Evolutionary conservation across 2,329 filamentous ascomycete species (phyloP).

Genomic region (Colletotrichum sp.): DNA sequence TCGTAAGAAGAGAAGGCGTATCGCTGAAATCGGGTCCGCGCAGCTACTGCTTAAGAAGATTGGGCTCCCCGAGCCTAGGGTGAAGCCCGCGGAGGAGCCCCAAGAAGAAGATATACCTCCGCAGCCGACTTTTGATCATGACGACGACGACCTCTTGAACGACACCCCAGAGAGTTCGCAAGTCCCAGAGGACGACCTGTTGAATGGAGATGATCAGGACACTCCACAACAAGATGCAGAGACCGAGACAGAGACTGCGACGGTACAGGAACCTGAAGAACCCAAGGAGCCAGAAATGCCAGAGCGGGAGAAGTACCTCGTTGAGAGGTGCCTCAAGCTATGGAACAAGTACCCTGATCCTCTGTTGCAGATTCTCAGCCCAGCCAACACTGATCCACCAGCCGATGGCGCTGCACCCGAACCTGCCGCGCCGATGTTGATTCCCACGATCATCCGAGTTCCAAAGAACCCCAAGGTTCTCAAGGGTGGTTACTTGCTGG

Average conservation of each 20-base stretch:
- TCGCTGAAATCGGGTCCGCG: conserved; percentile 80
- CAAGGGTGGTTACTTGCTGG: conserved; percentile 87
- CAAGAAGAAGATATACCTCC: conserved; percentile 38
- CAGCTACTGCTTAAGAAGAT: conserved; percentile 69
- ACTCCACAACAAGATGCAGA: conserved; percentile 28
- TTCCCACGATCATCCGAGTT: conserved; percentile 78
- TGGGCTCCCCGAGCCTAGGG: conserved; percentile 49
- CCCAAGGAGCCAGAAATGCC: conserved; percentile 39
- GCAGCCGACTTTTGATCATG: conserved; percentile 49
- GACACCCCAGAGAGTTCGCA: conserved; percentile 61
- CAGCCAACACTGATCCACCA: conserved; percentile 72
- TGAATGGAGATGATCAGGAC: conserved; percentile 23
- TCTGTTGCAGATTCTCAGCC: conserved; percentile 58
- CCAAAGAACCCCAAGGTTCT: conserved; percentile 82
- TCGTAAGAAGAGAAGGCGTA: conserved; percentile 74
- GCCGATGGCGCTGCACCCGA: conserved; percentile 61
- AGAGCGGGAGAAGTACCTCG: conserved; percentile 49
- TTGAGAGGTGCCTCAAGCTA: conserved; percentile 65
- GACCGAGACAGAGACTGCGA: conserved; percentile 23
- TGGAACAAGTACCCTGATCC: conserved; percentile 69
- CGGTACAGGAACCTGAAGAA: conserved; percentile 24
- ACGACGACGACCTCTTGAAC: conserved; percentile 62
- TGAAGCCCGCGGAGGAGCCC: conserved; percentile 34
- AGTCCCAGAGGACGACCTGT: conserved; percentile 35
- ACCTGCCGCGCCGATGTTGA: conserved; percentile 65